These are phyloP conservation scores for Talaromyces verruculosus DNA, from an alignment of 2,329 filamentous ascomycete species.

Conservation along the genomic window DNA sequence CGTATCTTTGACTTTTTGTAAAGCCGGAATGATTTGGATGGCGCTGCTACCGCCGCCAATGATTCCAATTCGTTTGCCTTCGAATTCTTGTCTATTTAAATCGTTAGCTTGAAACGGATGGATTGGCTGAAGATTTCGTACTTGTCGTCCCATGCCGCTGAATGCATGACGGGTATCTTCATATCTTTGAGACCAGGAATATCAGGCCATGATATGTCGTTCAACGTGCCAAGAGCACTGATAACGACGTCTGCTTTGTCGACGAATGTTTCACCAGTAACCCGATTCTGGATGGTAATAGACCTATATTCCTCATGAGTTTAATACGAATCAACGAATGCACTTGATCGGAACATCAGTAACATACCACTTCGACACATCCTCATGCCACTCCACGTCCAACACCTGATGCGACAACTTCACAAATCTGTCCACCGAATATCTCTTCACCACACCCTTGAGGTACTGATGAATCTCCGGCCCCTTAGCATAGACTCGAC, in stretches of 20 bases:
- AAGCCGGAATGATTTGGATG: constrained; percentile 43
- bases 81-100: background rate
- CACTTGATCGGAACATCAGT: background rate
- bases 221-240: constrained; percentile 37
- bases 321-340: background rate
- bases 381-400: constrained; percentile 47
- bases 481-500: constrained; percentile 50
- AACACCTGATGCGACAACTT: constrained; percentile 49
- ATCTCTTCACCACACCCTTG: constrained; percentile 46
- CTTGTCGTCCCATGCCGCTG: constrained; percentile 44
- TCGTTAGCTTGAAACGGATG: background rate
- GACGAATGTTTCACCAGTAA: background rate
- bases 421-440: constrained; percentile 50
- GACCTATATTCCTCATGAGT: background rate
- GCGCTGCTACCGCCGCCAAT: constrained; percentile 44
- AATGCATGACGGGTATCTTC: constrained; percentile 42
- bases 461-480: constrained; percentile 53
- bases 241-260: constrained; percentile 26
- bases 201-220: constrained; percentile 39
- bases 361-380: constrained; percentile 30
- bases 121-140: constrained; percentile 24
- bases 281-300: background rate
- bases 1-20: constrained; percentile 40
- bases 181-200: constrained; percentile 1
- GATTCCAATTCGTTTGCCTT: constrained; percentile 39